Conservation (phyloP, 2,329 filamentous ascomycete genomes). For the Stenocarpella maydis region DNA sequence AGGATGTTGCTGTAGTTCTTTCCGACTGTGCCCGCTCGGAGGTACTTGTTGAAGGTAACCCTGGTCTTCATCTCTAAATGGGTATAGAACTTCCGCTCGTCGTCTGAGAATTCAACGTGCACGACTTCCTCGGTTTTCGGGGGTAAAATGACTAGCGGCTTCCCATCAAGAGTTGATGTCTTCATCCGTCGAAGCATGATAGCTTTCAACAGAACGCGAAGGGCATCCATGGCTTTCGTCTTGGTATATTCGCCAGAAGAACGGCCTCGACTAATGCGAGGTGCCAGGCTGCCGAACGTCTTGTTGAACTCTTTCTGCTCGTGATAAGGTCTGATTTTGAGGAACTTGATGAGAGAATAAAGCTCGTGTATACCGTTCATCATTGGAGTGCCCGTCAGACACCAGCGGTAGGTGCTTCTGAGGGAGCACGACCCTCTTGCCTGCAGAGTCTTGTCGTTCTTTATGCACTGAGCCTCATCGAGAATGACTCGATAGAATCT, state of each 20-base stretch:
- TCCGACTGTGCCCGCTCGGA: conserved; percentile 72
- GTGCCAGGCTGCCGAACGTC: conserved; percentile 50
- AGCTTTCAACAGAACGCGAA: conserved; percentile 80
- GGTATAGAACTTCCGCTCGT: conserved; percentile 71
- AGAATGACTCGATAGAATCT: conserved; percentile 76
- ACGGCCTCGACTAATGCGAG: conserved; percentile 37
- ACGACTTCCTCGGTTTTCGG: conserved; percentile 68
- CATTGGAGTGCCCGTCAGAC: conserved; percentile 85
- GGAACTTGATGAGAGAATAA: conserved; percentile 78
- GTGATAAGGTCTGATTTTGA: conserved; percentile 79
- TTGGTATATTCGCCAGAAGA: conserved; percentile 56
- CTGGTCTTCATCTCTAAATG: conserved; percentile 72
- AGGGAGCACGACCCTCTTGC: conserved; percentile 68
- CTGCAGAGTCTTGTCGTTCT: conserved; percentile 72
- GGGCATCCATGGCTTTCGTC: conserved; percentile 70
- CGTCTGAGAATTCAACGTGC: conserved; percentile 71
- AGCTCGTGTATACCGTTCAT: conserved; percentile 86
- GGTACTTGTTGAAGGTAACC: conserved; percentile 78
- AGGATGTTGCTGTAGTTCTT: conserved; percentile 82
- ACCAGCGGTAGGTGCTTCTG: conserved; percentile 71
- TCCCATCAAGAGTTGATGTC: conserved; percentile 78
- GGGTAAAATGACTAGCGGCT: conserved; percentile 76
- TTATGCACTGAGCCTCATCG: conserved; percentile 84
- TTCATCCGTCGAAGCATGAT: conserved; percentile 87
- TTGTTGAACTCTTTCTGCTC: conserved; percentile 67